phyloP scores from a whole-genome alignment of 2,329 filamentous ascomycete species.

The Dactylellina parvicollis region DNA sequence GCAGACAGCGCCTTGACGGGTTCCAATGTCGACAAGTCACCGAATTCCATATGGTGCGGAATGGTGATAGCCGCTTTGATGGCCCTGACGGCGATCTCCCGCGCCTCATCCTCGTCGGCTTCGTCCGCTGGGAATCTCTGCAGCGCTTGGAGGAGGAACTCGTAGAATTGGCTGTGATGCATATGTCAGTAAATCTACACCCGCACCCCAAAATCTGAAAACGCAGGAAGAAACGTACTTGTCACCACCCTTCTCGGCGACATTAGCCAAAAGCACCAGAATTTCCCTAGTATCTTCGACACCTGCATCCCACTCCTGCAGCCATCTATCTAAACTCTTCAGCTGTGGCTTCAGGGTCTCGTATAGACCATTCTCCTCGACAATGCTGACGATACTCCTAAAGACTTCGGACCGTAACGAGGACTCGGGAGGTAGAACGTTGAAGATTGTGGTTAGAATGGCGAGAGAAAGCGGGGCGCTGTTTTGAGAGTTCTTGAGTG shows the following conservation, averaged over 20 bases:
- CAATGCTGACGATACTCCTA: conserved; percentile 83
- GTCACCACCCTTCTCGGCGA: conserved; percentile 80
- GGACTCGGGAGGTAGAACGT: conserved; percentile 80
- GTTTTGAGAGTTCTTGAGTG: conserved; percentile 87
- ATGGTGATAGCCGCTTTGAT: conserved; percentile 74
- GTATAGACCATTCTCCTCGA: conserved; percentile 78
- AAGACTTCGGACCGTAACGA: conserved; percentile 90
- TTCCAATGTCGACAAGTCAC: conserved; percentile 75
- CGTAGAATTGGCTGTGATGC: conserved; percentile 64
- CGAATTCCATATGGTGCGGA: conserved; percentile 76
- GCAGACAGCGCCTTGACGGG: conserved; percentile 87
- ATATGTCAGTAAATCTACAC: conserved; percentile 60
- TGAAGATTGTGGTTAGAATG: conserved; percentile 94
- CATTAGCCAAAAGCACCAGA: conserved; percentile 82
- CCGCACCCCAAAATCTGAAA: conserved; percentile 67
- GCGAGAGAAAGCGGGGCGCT: conserved; percentile 86
- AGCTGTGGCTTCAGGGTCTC: conserved; percentile 85
- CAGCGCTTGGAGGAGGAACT: conserved; percentile 79
- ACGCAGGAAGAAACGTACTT: conserved; percentile 72
- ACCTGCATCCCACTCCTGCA: conserved; percentile 82
- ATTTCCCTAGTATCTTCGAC: conserved; percentile 85
- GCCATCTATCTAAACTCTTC: conserved; percentile 82
- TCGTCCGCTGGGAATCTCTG: conserved; percentile 75
- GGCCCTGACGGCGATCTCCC: conserved; percentile 71
- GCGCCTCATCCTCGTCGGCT: conserved; percentile 67